phyloP scores from a whole-genome alignment of 768 basidiomycete genomes.

The Leccinum olivaceopallidum region DNA sequence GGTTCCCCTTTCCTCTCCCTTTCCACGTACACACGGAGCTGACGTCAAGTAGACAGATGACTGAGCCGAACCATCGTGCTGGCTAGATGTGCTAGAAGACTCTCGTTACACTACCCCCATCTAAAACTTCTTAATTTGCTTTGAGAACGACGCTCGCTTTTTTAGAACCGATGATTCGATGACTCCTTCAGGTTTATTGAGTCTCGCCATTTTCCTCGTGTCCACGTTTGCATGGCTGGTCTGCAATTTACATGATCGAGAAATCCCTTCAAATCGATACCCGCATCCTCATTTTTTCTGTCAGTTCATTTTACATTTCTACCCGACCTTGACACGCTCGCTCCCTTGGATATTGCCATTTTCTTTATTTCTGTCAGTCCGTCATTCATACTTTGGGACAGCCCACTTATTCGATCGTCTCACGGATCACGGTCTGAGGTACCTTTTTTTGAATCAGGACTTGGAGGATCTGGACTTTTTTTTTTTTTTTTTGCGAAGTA shows the following conservation, averaged over 20 bases:
- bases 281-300: not conserved
- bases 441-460: not conserved
- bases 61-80: not conserved
- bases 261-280: constrained; percentile 15
- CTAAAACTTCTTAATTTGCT: not conserved
- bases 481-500: constrained; percentile 1
- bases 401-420: not conserved
- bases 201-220: not conserved
- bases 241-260: constrained; percentile 8
- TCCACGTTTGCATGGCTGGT: not conserved
- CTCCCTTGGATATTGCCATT: not conserved
- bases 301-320: not conserved
- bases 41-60: not conserved
- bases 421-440: not conserved
- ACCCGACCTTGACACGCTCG: not conserved
- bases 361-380: not conserved
- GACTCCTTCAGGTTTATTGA: not conserved
- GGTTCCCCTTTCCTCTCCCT: not conserved
- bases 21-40: not conserved
- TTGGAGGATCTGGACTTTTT: not conserved
- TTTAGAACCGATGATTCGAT: constrained; percentile 3
- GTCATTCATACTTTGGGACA: not conserved
- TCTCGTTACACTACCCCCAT: not conserved
- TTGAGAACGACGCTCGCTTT: not conserved
- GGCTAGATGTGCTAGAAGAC: not conserved